phyloP scores from a whole-genome alignment of 106 monocot species.

The Dendrobium officinale region DNA sequence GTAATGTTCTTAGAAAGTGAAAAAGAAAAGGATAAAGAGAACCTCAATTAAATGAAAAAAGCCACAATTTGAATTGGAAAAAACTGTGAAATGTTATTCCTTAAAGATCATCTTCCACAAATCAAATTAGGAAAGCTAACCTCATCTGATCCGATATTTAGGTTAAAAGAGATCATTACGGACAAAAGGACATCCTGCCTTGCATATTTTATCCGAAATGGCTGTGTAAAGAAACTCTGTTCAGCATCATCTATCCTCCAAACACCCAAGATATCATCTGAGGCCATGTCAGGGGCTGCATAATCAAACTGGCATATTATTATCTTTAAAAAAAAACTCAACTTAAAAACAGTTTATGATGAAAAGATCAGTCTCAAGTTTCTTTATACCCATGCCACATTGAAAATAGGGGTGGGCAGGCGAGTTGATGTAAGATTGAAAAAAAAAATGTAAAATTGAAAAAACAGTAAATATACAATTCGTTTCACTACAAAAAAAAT shows the following conservation, averaged over 20 bases:
- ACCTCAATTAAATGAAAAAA: background rate
- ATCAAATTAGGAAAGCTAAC: constrained; percentile 19
- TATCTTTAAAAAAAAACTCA: constrained; percentile 33
- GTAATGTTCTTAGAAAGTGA: background rate
- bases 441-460: too few species aligned
- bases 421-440: background rate
- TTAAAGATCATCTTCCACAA: background rate
- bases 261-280: constrained; percentile 60
- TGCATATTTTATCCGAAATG: constrained; percentile 91
- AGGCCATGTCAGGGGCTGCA: constrained; percentile 76
- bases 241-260: constrained; percentile 92
- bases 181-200: constrained; percentile 88
- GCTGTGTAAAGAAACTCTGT: constrained; percentile 92
- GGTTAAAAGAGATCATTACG: constrained; percentile 89
- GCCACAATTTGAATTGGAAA: background rate
- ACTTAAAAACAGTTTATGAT: background rate
- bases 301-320: constrained; percentile 45
- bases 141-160: constrained; percentile 60
- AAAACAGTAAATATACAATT: background rate
- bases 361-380: background rate
- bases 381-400: background rate
- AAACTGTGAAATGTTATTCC: background rate
- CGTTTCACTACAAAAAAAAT: background rate
- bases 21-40: background rate
- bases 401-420: background rate